Conservation (phyloP, 1,284 basidiomycete species). For the Neonothopanus nambi region DNA sequence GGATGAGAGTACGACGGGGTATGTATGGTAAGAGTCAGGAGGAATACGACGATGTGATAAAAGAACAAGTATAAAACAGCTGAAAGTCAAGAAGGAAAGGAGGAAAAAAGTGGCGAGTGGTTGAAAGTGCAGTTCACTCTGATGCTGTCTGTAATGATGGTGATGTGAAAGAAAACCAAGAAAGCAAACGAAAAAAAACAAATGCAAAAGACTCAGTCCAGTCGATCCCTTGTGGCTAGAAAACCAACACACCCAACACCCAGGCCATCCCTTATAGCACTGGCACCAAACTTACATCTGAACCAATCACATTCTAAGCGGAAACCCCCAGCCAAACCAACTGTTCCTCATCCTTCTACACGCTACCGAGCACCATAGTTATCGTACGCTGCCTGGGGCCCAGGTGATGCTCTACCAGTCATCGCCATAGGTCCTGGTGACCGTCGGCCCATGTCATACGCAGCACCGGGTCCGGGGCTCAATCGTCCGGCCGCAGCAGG, state of each 20-base stretch:
- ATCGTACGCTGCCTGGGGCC: slow-evolving; percentile 46
- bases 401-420: slow-evolving; percentile 45
- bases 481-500: slow-evolving; percentile 25
- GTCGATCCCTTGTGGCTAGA: neutral
- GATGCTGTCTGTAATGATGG: too few species aligned
- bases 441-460: slow-evolving; percentile 36
- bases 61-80: too few species aligned
- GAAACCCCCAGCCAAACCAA: neutral
- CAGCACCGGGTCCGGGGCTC: slow-evolving; percentile 20
- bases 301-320: neutral
- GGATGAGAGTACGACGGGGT: too few species aligned
- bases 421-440: slow-evolving; percentile 31
- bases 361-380: slow-evolving; percentile 15
- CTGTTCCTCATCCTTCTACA: neutral
- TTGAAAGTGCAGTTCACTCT: too few species aligned
- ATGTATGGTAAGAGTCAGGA: too few species aligned
- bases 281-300: neutral
- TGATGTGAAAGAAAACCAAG: neutral
- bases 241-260: neutral
- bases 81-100: too few species aligned
- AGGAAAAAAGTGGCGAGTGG: too few species aligned
- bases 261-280: neutral
- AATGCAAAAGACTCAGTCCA: slow-evolving; percentile 2
- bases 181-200: neutral
- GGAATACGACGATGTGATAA: too few species aligned